Percentiles rank a stretch among this genome's conserved stretches.
Conservation (phyloP, 768 basidiomycete species). For the Naematelia aurantialba region DNA sequence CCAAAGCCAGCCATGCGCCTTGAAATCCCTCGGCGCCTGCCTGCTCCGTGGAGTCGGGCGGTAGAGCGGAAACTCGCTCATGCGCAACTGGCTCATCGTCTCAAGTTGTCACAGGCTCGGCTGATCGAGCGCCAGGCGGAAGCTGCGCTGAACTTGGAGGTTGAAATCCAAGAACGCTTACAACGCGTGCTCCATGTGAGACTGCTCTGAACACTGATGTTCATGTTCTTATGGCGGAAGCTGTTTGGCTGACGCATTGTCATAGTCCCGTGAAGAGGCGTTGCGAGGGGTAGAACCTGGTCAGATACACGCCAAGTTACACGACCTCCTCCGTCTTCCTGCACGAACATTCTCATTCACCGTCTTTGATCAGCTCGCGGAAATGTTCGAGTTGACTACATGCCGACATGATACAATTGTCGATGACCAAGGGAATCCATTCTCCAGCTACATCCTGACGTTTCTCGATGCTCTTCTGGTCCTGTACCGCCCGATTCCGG, state of each 20-base stretch:
- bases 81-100: not conserved
- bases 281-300: not conserved
- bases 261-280: not conserved
- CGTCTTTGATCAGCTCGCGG: not conserved
- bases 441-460: not conserved
- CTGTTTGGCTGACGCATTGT: not conserved
- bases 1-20: not conserved
- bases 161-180: too few relatives aligned
- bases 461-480: slow-evolving; percentile 7
- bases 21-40: not conserved
- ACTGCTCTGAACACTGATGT: too few relatives aligned
- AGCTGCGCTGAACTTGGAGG: too few relatives aligned
- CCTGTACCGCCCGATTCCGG: slow-evolving; percentile 9
- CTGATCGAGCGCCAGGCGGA: not conserved
- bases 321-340: slow-evolving; percentile 4
- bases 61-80: not conserved
- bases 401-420: not conserved
- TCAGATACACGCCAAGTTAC: not conserved
- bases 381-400: not conserved
- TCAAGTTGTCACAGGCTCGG: not conserved
- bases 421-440: slow-evolving; percentile 9
- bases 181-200: too few relatives aligned
- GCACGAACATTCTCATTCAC: not conserved
- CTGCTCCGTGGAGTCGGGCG: not conserved
- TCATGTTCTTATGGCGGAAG: too few relatives aligned